phyloP scores from a whole-genome alignment of 805 yeast genomes.

The Yarrowia sp. region DNA sequence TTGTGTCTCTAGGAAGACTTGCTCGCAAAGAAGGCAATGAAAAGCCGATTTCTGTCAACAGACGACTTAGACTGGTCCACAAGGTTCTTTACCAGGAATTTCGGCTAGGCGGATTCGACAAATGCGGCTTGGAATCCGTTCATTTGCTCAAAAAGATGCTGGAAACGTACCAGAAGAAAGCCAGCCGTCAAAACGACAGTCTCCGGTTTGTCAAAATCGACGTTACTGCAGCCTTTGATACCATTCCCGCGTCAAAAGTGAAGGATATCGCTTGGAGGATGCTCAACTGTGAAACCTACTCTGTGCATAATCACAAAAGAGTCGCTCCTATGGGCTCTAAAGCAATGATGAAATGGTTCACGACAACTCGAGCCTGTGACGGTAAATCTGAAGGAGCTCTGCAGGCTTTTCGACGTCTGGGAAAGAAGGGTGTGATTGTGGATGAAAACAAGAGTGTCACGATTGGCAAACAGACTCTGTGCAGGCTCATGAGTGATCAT shows the following conservation, averaged over 20 bases:
- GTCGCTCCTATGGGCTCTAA: not conserved
- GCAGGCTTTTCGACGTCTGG: not conserved
- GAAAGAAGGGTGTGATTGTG: slow-evolving; percentile 1
- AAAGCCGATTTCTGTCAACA: not conserved
- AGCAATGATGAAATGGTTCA: not conserved
- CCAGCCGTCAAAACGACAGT: not conserved
- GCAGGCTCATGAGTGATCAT: slow-evolving; percentile 3
- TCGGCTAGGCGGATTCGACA: not conserved
- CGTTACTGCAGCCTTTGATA: slow-evolving; percentile 16
- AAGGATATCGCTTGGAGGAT: not conserved
- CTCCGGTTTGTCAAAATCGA: slow-evolving; percentile 33
- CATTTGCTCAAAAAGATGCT: not conserved
- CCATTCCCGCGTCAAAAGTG: slow-evolving; percentile 13
- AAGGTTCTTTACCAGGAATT: slow-evolving; percentile 22
- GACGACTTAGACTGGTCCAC: not conserved
- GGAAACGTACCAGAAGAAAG: not conserved
- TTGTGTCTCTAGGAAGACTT: slow-evolving; percentile 18
- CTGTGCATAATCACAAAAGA: slow-evolving; percentile 1
- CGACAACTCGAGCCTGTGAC: not conserved
- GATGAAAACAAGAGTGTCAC: not conserved
- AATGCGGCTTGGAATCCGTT: not conserved
- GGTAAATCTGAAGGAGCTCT: slow-evolving; percentile 3
- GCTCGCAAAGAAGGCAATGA: not conserved
- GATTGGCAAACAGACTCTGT: not conserved
- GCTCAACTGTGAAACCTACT: not conserved